Conservation (phyloP, 2,329 filamentous ascomycete species). For the Penicillium freii region DNA sequence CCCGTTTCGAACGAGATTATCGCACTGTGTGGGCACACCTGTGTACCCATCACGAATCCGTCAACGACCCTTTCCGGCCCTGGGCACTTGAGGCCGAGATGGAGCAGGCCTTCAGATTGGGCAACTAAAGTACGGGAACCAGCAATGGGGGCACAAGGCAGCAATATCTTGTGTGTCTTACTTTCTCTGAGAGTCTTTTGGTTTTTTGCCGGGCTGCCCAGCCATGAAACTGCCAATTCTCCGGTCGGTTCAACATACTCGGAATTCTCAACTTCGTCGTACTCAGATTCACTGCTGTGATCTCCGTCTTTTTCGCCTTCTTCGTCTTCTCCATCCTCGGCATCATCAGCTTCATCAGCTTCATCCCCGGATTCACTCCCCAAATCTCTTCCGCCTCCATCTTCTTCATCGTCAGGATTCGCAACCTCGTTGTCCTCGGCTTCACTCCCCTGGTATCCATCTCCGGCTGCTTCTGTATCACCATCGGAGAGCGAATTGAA, state of each 20-base stretch:
- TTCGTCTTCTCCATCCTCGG: too few species aligned
- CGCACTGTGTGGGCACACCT: neutral
- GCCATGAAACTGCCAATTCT: neutral
- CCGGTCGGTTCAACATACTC: too few species aligned
- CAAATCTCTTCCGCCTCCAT: neutral
- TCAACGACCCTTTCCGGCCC: neutral
- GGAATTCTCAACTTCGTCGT: too few species aligned
- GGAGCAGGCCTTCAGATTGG: neutral
- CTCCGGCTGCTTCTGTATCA: too few species aligned
- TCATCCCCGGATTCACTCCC: neutral
- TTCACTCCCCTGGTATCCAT: too few species aligned
- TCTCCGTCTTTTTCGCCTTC: too few species aligned
- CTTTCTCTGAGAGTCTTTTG: neutral
- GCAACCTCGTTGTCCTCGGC: too few species aligned
- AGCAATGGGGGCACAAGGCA: neutral
- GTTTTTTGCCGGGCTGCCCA: neutral
- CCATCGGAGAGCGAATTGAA: too few species aligned
- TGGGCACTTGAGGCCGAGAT: neutral
- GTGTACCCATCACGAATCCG: neutral
- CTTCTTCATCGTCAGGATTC: too few species aligned
- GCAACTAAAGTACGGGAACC: neutral
- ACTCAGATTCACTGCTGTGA: too few species aligned
- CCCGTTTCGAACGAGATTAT: neutral
- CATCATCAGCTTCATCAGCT: too few species aligned
- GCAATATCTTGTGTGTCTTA: neutral